Evolutionary conservation across 2,329 filamentous ascomycete genomes (phyloP).

Genomic region (Fusarium sterilihyphosum): DNA sequence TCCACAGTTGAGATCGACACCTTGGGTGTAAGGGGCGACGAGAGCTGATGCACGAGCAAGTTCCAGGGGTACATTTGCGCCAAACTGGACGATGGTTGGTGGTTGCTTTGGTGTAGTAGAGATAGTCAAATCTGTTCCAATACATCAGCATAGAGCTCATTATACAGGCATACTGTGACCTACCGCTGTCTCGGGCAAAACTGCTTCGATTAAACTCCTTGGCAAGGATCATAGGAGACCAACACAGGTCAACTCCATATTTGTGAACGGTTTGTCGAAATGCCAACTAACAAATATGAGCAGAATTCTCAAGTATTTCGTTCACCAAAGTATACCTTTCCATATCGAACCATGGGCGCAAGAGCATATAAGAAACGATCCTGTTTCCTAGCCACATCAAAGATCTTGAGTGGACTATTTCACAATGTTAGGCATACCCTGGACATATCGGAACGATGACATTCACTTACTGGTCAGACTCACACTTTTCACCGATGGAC

Average conservation of each 20-base stretch:
- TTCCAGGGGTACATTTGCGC: slow-evolving; percentile 69
- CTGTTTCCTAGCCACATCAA: slow-evolving; percentile 63
- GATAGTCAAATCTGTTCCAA: slow-evolving; percentile 65
- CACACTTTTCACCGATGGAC: slow-evolving; percentile 28
- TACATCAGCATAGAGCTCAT: neutral
- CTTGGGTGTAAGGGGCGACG: slow-evolving; percentile 69
- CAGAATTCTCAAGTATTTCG: too few species aligned
- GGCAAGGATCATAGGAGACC: slow-evolving; percentile 77
- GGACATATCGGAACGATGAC: slow-evolving; percentile 3
- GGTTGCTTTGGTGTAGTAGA: slow-evolving; percentile 63
- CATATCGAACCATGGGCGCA: slow-evolving; percentile 76
- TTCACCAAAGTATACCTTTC: slow-evolving; percentile 55
- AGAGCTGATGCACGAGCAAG: slow-evolving; percentile 70
- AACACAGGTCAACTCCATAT: slow-evolving; percentile 73
- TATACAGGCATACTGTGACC: slow-evolving; percentile 1
- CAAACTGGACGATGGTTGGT: slow-evolving; percentile 74
- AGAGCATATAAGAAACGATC: slow-evolving; percentile 66
- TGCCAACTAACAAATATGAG: slow-evolving; percentile 61
- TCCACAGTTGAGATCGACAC: slow-evolving; percentile 77
- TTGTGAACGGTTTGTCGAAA: slow-evolving; percentile 74
- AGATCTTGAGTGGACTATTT: slow-evolving; percentile 66
- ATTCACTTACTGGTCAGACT: slow-evolving; percentile 38
- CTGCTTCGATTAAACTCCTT: slow-evolving; percentile 74
- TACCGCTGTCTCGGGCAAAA: slow-evolving; percentile 69
- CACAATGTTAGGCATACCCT: slow-evolving; percentile 34